Conservation (phyloP, 139 green algal genomes). For the Diplosphaera chodatii region DNA sequence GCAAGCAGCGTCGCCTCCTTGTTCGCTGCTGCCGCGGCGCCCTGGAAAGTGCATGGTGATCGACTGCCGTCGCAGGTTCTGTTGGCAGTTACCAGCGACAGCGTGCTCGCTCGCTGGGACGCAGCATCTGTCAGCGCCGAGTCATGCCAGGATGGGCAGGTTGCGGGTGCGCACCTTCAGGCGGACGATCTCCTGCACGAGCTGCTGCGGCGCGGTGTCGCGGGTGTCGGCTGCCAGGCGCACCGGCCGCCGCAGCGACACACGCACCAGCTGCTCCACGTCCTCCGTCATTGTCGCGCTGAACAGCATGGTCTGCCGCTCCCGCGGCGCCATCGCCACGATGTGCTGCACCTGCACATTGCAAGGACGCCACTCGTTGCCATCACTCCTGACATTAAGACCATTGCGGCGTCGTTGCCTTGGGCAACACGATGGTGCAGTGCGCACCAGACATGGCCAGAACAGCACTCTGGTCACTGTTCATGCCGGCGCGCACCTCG, state of each 20-base stretch:
- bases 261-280: slow-evolving; percentile 62
- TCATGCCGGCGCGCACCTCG: slow-evolving; percentile 46
- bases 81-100: too few species aligned
- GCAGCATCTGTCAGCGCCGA: too few species aligned
- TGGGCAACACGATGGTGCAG: too few species aligned
- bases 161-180: slow-evolving; percentile 49
- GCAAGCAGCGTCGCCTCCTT: slow-evolving; percentile 89
- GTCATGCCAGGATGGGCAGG: too few species aligned
- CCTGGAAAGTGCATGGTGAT: neutral
- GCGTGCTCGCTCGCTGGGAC: too few species aligned
- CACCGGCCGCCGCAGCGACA: slow-evolving; percentile 79
- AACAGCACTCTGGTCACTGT: too few species aligned
- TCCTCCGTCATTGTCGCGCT: slow-evolving; percentile 68
- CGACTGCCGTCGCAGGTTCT: too few species aligned
- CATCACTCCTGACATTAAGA: too few species aligned
- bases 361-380: neutral
- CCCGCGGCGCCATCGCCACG: slow-evolving; percentile 67
- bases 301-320: slow-evolving; percentile 95
- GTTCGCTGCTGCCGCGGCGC: slow-evolving; percentile 28
- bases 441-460: too few species aligned
- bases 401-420: too few species aligned
- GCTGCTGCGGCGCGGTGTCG: slow-evolving; percentile 48
- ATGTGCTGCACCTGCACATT: slow-evolving; percentile 79
- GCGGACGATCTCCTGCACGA: slow-evolving; percentile 85
- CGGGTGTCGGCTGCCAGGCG: slow-evolving; percentile 82